Evolutionary conservation across 1,284 basidiomycete species (phyloP).

Genomic region (Moniliophthora roreri): DNA sequence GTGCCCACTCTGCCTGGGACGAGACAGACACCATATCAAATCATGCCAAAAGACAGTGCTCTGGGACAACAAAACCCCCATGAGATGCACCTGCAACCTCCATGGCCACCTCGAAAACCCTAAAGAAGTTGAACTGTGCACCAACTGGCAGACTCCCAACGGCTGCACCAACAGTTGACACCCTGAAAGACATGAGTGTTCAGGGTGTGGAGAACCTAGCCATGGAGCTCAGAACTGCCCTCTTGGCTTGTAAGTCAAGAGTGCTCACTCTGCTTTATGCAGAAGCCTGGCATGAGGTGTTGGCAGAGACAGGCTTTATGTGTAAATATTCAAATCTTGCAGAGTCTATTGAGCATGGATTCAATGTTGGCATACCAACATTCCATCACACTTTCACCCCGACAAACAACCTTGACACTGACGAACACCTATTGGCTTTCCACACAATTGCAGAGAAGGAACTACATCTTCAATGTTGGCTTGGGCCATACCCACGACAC

Average conservation of each 20-base stretch:
- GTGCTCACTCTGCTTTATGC: slow-evolving; percentile 8
- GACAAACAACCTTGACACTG: not conserved
- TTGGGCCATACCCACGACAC: slow-evolving; percentile 10
- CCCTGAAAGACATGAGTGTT: slow-evolving; percentile 6
- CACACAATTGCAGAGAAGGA: not conserved
- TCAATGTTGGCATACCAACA: slow-evolving; percentile 10
- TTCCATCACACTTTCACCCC: slow-evolving; percentile 3
- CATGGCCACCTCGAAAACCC: no score
- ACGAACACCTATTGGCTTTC: not conserved
- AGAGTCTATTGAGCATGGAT: slow-evolving; percentile 7
- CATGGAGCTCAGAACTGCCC: slow-evolving; percentile 13
- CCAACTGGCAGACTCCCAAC: slow-evolving; percentile 3
- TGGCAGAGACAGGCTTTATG: not conserved
- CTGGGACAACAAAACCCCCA: no score
- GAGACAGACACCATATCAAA: slow-evolving; percentile 17
- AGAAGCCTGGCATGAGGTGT: not conserved
- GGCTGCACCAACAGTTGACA: slow-evolving; percentile 15
- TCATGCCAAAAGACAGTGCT: slow-evolving; percentile 14
- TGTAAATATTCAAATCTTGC: slow-evolving; percentile 8
- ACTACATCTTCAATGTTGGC: not conserved
- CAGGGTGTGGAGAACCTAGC: no score
- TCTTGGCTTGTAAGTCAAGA: not conserved
- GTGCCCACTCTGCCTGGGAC: slow-evolving; percentile 26
- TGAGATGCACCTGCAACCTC: no score
- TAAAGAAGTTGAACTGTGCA: no score